phyloP scores from a whole-genome alignment of 2,329 filamentous ascomycete genomes.

The Aspergillus fumigatiaffinis region DNA sequence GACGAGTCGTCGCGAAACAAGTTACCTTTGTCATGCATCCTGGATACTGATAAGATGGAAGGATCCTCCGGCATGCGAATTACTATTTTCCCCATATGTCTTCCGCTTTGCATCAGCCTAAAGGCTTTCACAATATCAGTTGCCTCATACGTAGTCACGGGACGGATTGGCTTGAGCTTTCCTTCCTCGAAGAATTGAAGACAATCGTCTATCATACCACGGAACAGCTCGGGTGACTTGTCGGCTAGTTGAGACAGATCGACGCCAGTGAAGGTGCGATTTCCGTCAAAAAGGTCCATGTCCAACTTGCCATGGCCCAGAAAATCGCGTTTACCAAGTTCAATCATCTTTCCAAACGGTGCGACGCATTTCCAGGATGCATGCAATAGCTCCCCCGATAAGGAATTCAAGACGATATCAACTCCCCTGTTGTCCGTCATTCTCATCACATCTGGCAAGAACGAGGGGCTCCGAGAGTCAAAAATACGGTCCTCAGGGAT shows the following conservation, averaged over 20 bases:
- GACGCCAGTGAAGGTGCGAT: no score
- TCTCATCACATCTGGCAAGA: conserved; percentile 1
- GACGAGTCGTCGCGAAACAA: no score
- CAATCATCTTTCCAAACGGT: conserved; percentile 4
- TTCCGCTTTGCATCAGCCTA: conserved; percentile 26
- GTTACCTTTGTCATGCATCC: no score
- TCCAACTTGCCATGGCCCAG: neutral
- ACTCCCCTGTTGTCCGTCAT: conserved; percentile 8
- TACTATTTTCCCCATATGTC: conserved; percentile 39
- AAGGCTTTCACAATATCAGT: conserved; percentile 19
- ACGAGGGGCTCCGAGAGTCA: conserved; percentile 12
- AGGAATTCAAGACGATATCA: conserved; percentile 12
- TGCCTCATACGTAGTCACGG: neutral
- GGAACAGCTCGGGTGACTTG: no score
- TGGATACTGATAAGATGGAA: no score
- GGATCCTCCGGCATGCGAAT: no score
- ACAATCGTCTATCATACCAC: no score
- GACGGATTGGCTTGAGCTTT: neutral
- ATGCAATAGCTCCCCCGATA: neutral
- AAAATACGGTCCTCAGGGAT: conserved; percentile 20
- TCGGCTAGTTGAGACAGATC: no score
- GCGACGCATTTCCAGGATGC: neutral
- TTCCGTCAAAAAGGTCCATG: neutral
- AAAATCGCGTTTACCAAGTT: neutral
- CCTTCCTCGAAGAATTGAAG: neutral